Base-by-base conservation (phyloP, 176 grass and related monocot genomes). In the Musa troglodytarum region DNA sequence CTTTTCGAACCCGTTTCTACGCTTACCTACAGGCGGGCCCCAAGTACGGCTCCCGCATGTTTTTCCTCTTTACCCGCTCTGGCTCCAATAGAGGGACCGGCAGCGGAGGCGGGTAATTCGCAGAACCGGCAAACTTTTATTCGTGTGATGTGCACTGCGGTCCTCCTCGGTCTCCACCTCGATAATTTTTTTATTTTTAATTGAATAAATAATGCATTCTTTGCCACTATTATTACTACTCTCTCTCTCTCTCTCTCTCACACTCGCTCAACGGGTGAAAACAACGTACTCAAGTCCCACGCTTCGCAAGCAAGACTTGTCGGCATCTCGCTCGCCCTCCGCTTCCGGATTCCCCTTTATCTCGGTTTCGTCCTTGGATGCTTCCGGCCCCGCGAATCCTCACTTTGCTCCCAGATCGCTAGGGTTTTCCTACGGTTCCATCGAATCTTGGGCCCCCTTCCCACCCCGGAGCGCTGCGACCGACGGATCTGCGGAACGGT, bases 351-450 rank as follows among this genome's bases (percentile, higher is more conserved):
- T 70, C 49, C 68, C 15, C 1, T 26, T 49, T 1, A 20, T 50
- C 3, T 70, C 11, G 12, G 43, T 49, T 65, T 70, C 68, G 43
- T 20, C 34, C 43, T 70, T 70, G 68, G 68, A 50, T 70, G 43
- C 68, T 50, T 51, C 68, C 68, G 68, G 19, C 68, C 49, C 68
- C 68, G 68, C 68, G 49, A 70, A 70, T 70, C 68, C 19, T 70
- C 49, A 9, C 49, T 50, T 70, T 50, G 11, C 12, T 11, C 68
- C 49, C 49, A 10, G 43, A 70, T 50, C 6, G 29, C 34, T 51
- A 52, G 49, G 68, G 68, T 70, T 52, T 43, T 70, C 16, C 17
- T 2, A 19, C 34, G 11, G 63, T 19, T 50, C 15, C 16, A 22
- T n/a, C 34, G 68, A n/a, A 50, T 70, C 68, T 13, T 34, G 43